Base-by-base conservation (phyloP, 768 basidiomycete genomes). In the Mycena alexandri region DNA sequence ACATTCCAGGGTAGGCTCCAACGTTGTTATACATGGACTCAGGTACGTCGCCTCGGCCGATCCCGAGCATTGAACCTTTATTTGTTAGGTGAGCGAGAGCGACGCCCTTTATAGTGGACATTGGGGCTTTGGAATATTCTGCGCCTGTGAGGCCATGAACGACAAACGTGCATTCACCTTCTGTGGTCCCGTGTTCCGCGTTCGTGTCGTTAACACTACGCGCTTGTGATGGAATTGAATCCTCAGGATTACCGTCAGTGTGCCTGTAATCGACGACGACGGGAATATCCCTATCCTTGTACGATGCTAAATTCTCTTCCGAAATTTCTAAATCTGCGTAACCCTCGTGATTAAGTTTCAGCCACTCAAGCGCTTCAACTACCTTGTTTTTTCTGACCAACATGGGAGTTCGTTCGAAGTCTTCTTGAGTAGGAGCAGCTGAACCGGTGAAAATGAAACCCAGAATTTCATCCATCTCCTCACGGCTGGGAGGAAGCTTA, bases 61-160 rank as follows among this genome's bases (percentile, higher is more conserved):
- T 73, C 0, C 67, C 76, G 0, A 85, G 57, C 0, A 77, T 64
- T 41, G 72, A 74, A 0, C 74, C 73, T 5, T 61, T 62, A 33
- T 47, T 64, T 1, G 73, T 54, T n/a, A 80, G 63, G 47, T 80
- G 78, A 5, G 69, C 29, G 8, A 77, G 7, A 1, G 78, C 79
- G 10, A 80, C 43, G 0, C 79, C 80, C 5, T 60, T 66, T 9
- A 71, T 70, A 33, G 76, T 74, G n/a, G 74, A 53, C 5, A 60
- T 59, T 6, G 68, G 51, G 0, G 73, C 46, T 0, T 73, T 41
- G 54, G 79, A 72, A 8, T 70, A 65, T 9, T 77, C 65, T 7
- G 74, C 68, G 0, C 75, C 79, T 29, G 73, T 74, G 0, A 84
- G n/a, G 0, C 79, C 79, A 74, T 83, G 79, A 3, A 83, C 81